These are phyloP conservation scores for Lasiodiplodia sp. DNA, from an alignment of 2,329 filamentous ascomycete genomes.

Conservation along the genomic window DNA sequence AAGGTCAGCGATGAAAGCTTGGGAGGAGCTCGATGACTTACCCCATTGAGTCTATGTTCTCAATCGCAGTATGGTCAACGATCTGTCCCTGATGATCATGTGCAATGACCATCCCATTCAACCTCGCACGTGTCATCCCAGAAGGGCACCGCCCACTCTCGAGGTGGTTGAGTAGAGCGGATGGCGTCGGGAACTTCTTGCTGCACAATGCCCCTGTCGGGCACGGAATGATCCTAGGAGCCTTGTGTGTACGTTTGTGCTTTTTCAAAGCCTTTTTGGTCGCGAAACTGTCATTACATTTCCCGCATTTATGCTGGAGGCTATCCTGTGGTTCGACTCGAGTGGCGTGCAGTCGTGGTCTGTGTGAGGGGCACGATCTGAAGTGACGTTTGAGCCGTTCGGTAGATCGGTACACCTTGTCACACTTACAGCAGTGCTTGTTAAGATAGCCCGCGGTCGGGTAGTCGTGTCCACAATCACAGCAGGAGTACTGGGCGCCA, in stretches of 20 bases:
- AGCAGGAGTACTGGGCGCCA: slow-evolving; percentile 32
- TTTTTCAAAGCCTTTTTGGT: slow-evolving; percentile 25
- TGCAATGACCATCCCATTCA: slow-evolving; percentile 30
- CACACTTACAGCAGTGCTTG: slow-evolving; percentile 28
- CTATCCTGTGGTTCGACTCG: not conserved
- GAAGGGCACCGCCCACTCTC: slow-evolving; percentile 31
- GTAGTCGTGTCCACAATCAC: slow-evolving; percentile 29
- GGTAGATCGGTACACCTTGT: not conserved
- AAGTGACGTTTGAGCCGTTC: not conserved
- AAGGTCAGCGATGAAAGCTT: not conserved
- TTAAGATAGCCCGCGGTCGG: slow-evolving; percentile 25
- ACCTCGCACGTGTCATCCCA: slow-evolving; percentile 27
- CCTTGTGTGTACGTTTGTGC: slow-evolving; percentile 32
- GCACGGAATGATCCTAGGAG: slow-evolving; percentile 27
- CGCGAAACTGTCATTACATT: slow-evolving; percentile 28
- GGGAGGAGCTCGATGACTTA: not conserved
- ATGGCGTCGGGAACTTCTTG: slow-evolving; percentile 30
- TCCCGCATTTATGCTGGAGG: slow-evolving; percentile 22
- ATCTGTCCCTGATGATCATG: slow-evolving; percentile 29
- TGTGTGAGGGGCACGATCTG: slow-evolving; percentile 1
- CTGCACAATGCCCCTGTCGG: slow-evolving; percentile 28
- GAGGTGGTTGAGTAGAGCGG: slow-evolving; percentile 30
- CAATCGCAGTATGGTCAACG: slow-evolving; percentile 12
- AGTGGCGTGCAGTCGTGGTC: slow-evolving; percentile 1
- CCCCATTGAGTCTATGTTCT: not conserved